Evolutionary conservation across 2,329 filamentous ascomycete species (phyloP).

Genomic region (Lithohypha guttulata): DNA sequence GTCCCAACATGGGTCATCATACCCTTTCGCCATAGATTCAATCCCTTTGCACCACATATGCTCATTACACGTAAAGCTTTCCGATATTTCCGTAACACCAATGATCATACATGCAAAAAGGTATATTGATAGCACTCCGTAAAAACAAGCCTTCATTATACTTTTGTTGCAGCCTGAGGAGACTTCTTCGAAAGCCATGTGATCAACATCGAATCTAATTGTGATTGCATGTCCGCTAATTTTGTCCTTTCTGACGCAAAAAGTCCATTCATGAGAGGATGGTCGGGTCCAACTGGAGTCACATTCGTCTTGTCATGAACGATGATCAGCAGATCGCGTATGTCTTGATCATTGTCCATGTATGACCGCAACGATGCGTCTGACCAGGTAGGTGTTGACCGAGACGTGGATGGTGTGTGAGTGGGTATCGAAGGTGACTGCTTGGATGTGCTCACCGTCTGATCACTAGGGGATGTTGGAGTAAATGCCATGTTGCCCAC

Average conservation of each 20-base stretch:
- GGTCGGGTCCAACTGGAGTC: constrained; percentile 66
- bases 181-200: constrained; percentile 58
- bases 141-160: too few relatives aligned
- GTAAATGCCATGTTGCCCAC: not conserved
- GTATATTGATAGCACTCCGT: too few relatives aligned
- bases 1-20: too few relatives aligned
- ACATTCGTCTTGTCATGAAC: constrained; percentile 88
- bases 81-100: too few relatives aligned
- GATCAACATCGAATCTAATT: constrained; percentile 78
- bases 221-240: constrained; percentile 75
- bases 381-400: constrained; percentile 62
- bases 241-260: constrained; percentile 82
- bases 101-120: too few relatives aligned
- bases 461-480: constrained; percentile 21
- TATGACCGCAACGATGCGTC: constrained; percentile 78
- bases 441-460: constrained; percentile 24
- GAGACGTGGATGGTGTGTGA: constrained; percentile 45
- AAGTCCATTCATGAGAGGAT: constrained; percentile 68
- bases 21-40: too few relatives aligned
- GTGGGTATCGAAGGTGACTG: constrained; percentile 33
- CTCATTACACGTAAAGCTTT: too few relatives aligned
- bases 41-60: too few relatives aligned
- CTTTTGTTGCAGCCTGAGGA: too few relatives aligned
- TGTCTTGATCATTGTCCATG: constrained; percentile 79
- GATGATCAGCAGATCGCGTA: constrained; percentile 79